phyloP scores from a whole-genome alignment of 1,139 yeast genomes.

The Yamadazyma sp. region DNA sequence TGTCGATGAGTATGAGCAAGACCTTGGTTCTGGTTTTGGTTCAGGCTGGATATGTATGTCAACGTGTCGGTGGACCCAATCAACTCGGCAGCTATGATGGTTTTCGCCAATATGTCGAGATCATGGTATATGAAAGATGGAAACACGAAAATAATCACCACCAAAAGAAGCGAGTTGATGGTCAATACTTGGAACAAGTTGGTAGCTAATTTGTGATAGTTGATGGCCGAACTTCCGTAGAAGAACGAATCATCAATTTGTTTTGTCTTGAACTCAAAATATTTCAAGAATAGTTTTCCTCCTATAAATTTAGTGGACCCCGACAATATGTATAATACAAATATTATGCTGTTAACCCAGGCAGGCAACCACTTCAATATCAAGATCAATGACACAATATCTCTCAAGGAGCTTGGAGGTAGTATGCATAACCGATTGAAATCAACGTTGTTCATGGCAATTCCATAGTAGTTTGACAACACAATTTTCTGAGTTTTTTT shows the following conservation, averaged over 20 bases:
- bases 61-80: constrained; percentile 30
- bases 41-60: constrained; percentile 8
- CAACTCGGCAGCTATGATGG: constrained; percentile 50
- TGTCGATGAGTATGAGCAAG: constrained; percentile 2
- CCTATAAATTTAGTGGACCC: constrained; percentile 44
- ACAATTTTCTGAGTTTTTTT: background rate
- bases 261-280: constrained; percentile 20
- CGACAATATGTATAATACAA: constrained; percentile 39
- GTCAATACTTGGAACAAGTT: constrained; percentile 24
- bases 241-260: constrained; percentile 13
- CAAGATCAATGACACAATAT: constrained; percentile 44
- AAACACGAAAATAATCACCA: constrained; percentile 27
- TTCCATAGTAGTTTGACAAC: background rate
- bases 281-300: constrained; percentile 39
- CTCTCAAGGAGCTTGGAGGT: constrained; percentile 40
- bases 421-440: constrained; percentile 15
- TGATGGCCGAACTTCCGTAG: constrained; percentile 11
- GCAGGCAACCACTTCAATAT: constrained; percentile 43
- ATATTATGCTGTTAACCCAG: constrained; percentile 36
- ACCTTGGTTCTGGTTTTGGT: background rate
- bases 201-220: constrained; percentile 20
- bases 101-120: constrained; percentile 46
- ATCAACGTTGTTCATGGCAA: constrained; percentile 6
- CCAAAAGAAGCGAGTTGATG: constrained; percentile 32
- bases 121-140: constrained; percentile 38